Conservation (phyloP, 139 green algal genomes). For the Yamagishiella unicocca region DNA sequence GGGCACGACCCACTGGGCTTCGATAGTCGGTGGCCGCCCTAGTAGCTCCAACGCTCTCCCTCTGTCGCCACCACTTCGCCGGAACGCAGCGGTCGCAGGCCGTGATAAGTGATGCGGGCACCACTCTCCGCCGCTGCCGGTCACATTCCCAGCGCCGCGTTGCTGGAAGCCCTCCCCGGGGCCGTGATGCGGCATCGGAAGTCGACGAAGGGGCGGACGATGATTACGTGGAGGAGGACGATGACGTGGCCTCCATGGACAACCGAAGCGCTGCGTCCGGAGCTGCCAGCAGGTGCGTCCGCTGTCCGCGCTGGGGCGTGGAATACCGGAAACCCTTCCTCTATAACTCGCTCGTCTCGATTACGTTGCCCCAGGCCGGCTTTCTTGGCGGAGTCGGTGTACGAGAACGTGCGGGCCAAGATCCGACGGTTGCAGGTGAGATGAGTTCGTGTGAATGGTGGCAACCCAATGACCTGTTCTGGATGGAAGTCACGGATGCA, state of each 20-base stretch:
- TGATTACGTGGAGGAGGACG: neutral
- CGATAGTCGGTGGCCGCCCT: too few relatives aligned
- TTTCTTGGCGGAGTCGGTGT: constrained; percentile 66
- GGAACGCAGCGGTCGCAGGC: neutral
- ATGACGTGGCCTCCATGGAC: constrained; percentile 11
- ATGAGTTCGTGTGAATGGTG: too few relatives aligned
- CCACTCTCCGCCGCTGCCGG: neutral
- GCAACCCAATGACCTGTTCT: too few relatives aligned
- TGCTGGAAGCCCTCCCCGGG: neutral
- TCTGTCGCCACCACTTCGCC: too few relatives aligned
- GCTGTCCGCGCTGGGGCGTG: too few relatives aligned
- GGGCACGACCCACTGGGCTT: too few relatives aligned
- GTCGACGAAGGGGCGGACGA: neutral
- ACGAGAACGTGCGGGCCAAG: constrained; percentile 67
- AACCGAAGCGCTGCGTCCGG: neutral
- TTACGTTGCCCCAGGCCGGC: constrained; percentile 22
- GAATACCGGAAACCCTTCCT: too few relatives aligned
- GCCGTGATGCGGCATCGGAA: neutral
- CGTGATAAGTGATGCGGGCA: constrained; percentile 5
- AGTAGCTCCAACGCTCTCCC: too few relatives aligned
- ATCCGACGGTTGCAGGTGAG: constrained; percentile 57
- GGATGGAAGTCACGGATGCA: too few relatives aligned
- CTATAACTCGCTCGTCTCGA: neutral
- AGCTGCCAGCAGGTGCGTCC: neutral
- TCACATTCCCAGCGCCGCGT: neutral